A percentile compares a stretch with the other conserved stretches of the same genome.
Conservation (phyloP, 1,284 basidiomycete genomes). For the Sanguinoderma infundibulare region DNA sequence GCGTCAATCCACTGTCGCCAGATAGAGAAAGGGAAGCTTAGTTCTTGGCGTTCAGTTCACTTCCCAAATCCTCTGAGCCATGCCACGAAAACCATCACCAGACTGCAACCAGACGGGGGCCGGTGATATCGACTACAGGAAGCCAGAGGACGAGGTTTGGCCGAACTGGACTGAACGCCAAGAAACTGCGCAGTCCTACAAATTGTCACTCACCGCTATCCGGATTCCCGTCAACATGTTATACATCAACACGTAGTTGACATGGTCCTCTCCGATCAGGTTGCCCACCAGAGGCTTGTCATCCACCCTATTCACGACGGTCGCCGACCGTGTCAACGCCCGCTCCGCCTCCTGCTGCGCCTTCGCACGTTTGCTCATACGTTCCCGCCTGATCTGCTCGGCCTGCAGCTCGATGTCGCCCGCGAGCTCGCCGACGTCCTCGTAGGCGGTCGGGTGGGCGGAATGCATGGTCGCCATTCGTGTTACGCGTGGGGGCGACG, state of each 20-base stretch:
- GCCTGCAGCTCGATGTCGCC: constrained; percentile 84
- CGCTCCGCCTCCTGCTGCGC: constrained; percentile 57
- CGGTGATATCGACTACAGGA: too few species aligned
- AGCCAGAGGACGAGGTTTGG: too few species aligned
- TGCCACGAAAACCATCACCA: too few species aligned
- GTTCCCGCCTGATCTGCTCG: constrained; percentile 80
- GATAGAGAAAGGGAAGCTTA: too few species aligned
- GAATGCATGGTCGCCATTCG: constrained; percentile 29
- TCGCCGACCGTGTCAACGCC: constrained; percentile 45
- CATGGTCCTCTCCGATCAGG: constrained; percentile 95
- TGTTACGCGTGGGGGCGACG: constrained; percentile 25
- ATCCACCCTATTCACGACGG: constrained; percentile 34
- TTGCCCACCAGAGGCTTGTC: constrained; percentile 87
- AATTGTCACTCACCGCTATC: constrained; percentile 72
- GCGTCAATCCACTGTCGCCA: neutral
- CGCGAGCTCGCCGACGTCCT: constrained; percentile 39
- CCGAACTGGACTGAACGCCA: too few species aligned
- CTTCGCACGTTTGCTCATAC: constrained; percentile 72
- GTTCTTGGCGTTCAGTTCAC: too few species aligned
- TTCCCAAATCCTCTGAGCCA: too few species aligned
- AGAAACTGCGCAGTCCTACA: neutral
- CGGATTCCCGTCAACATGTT: constrained; percentile 99
- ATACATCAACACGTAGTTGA: constrained; percentile 99
- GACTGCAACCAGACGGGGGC: too few species aligned
- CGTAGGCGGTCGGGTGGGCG: constrained; percentile 26